Base-by-base conservation (phyloP, 129 eudicot genomes). In the Artemisia argyi region DNA sequence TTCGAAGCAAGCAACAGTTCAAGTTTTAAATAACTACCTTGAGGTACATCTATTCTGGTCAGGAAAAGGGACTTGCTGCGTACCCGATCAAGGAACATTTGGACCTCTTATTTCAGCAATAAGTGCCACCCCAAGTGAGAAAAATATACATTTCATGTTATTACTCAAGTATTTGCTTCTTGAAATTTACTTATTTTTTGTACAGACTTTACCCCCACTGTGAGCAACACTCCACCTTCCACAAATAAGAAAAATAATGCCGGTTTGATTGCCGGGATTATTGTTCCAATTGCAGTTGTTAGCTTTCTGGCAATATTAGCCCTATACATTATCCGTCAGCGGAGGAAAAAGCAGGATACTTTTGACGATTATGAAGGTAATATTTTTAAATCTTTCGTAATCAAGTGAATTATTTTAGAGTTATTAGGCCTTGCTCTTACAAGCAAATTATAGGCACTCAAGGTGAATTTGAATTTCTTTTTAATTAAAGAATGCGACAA, bases 21-120 rank as follows among this genome's bases (percentile, higher is more conserved):
- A 26, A 13, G 98, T 94, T 73, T 66, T 84, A 3, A 85, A 88
- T 71, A 94, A 87, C 72, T 85, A 80, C 73, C 83, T 94, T 32
- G 98, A 94, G 52, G 75, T 94, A 54, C 98, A 94, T 84, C 80
- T 94, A 15, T 90, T 94, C 24, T 94, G 98, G 98, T 86, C 95
- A 61, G 98, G 98, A 57, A 92, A 92, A 79, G 98, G 98, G 77
- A 92, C 98, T 61, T 90, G 96, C 48, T 90, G 96, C 65, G 80
- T 94, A 71, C 98, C 98, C 73, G 0, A 0, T 4, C 96, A 79
- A 79, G 98, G 97, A 19, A 68, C 77, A 63, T 87, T 87, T 78
- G 98, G 98, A 60, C 98, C 98, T 32, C 76, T 78, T 48, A 81
- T 94, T 46, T 90, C 98, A 72, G 98, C 97, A 7, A 74, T 94